Evolutionary conservation across 2,329 filamentous ascomycete genomes (phyloP).

Genomic region (Talaromyces albobiverticillius): DNA sequence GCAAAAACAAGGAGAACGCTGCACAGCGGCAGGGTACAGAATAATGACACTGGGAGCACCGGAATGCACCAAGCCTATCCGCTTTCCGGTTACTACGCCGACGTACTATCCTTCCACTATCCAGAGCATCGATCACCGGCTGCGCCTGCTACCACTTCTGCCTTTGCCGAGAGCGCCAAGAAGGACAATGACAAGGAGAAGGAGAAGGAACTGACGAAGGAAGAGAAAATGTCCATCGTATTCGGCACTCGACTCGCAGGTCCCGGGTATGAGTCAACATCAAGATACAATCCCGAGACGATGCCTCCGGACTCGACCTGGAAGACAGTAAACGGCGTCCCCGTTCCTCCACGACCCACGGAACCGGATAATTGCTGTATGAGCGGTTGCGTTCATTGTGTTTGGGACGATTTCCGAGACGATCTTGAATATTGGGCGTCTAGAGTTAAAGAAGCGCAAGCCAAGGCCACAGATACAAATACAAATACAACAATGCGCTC

Average conservation of each 20-base stretch:
- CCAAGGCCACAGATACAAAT: slow-evolving; percentile 23
- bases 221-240: slow-evolving; percentile 62
- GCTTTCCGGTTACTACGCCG: slow-evolving; percentile 43
- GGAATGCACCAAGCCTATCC: slow-evolving; percentile 34
- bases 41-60: not conserved
- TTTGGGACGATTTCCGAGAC: slow-evolving; percentile 89
- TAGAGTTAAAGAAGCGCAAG: slow-evolving; percentile 60
- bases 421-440: slow-evolving; percentile 86
- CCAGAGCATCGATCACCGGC: slow-evolving; percentile 8
- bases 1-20: not conserved
- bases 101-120: slow-evolving; percentile 32
- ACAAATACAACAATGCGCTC: slow-evolving; percentile 11
- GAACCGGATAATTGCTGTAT: slow-evolving; percentile 99
- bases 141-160: not conserved
- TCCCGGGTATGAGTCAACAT: slow-evolving; percentile 64
- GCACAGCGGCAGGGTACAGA: not conserved
- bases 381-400: slow-evolving; percentile 96
- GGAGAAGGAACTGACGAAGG: slow-evolving; percentile 12
- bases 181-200: not conserved
- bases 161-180: not conserved
- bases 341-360: slow-evolving; percentile 76
- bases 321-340: slow-evolving; percentile 67
- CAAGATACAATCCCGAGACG: slow-evolving; percentile 51
- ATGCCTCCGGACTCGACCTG: slow-evolving; percentile 59
- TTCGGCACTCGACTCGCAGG: slow-evolving; percentile 79